Conservation (phyloP, 2,329 filamentous ascomycete genomes). For the Amylocarpus encephaloides region DNA sequence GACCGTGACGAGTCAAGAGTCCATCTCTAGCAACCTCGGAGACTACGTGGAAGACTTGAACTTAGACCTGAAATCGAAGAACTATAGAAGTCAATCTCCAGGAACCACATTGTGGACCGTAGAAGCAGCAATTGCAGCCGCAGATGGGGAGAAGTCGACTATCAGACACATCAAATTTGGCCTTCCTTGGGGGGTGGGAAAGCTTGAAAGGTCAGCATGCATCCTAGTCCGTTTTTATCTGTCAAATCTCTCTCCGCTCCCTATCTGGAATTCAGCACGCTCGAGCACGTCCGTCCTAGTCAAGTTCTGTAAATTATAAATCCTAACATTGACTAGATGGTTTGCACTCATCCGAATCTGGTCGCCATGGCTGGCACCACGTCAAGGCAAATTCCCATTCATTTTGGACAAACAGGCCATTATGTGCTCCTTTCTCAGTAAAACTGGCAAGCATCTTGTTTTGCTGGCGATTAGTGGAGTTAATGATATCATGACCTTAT, state of each 20-base stretch:
- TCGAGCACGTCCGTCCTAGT: too few relatives aligned
- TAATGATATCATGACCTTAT: conserved; percentile 61
- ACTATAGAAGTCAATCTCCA: conserved; percentile 58
- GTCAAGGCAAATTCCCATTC: conserved; percentile 67
- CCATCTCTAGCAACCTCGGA: conserved; percentile 24
- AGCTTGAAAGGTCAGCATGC: conserved; percentile 27
- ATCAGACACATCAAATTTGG: conserved; percentile 36
- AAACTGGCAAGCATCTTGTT: conserved; percentile 67
- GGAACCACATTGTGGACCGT: conserved; percentile 67
- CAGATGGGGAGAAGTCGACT: conserved; percentile 51
- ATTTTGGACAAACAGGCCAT: conserved; percentile 70
- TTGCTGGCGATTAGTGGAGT: conserved; percentile 72
- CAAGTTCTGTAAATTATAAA: background rate
- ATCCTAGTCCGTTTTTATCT: background rate
- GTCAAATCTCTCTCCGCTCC: background rate
- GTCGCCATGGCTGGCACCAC: conserved; percentile 81
- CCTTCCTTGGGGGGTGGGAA: conserved; percentile 29
- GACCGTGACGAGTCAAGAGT: conserved; percentile 25
- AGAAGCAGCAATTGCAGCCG: conserved; percentile 47
- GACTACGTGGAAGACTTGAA: conserved; percentile 54
- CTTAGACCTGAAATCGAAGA: conserved; percentile 46
- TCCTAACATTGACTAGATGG: conserved; percentile 47
- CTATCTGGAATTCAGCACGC: background rate
- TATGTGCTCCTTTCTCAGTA: conserved; percentile 68
- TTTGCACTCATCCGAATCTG: conserved; percentile 76